Base-by-base conservation (phyloP, 2,329 filamentous ascomycete genomes). In the Lithohypha guttulata region DNA sequence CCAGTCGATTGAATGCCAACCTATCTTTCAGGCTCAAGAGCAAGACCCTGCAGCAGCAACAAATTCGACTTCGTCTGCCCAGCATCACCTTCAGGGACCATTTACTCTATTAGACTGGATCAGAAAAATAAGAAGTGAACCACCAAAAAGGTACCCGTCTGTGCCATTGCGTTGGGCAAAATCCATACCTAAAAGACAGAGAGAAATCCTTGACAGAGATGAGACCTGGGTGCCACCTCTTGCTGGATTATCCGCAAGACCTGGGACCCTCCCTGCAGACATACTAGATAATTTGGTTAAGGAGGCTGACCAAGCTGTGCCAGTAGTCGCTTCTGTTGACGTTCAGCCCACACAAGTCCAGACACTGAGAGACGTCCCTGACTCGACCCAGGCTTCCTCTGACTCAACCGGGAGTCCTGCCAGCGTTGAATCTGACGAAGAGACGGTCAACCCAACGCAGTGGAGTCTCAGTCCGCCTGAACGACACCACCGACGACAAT, bases 221-320 rank as follows among this genome's bases (percentile, higher is more conserved):
- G 38, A 44, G 3, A 55, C 22, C n/a, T 59, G 33, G 55, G 52
- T 34, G 41, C 54, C 13, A 17, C 40, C 50, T 14, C 43, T 45
- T 33, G 42, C 45, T 9, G 50, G 50, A 22, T 40, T 32, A 2
- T 19, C 31, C 9, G 15, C 15, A n/a, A 42, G 35, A 29, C 43
- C 34, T 18, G 50, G 50, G 18, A 37, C 45, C 14, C 26, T 49
- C 8, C 48, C 46, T 18, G 11, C 40, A 19, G 10, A 11, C 14
- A 35, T 47, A 11, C 29, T 45, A 14, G 38, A 45, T 14, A 15
- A 15, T 6, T 26, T 46, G 27, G 42, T 25, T 9, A 23, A 38
- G 23, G 18, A 28, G 15, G 39, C 47, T 21, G 39, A 46, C 20
- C 19, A 13, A 6, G 18, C n/a, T 7, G 29, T n/a, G n/a, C n/a